phyloP scores from a whole-genome alignment of 495 filamentous ascomycete species.

The Astrothelium macrocarpum region DNA sequence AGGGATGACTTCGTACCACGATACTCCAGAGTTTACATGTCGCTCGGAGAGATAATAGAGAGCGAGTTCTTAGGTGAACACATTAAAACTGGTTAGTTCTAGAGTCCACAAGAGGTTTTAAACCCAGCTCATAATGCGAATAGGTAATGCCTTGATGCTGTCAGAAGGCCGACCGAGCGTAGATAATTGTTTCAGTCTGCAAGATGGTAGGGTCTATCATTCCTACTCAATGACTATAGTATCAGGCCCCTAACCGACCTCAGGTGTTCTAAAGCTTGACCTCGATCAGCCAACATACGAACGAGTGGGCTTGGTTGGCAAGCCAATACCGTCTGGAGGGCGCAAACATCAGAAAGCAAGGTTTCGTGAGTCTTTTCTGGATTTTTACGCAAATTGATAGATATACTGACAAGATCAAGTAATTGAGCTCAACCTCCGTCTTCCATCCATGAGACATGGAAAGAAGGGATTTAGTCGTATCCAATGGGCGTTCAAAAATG shows the following conservation, averaged over 20 bases:
- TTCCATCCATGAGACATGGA: constrained; percentile 75
- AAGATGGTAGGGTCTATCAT: constrained; percentile 44
- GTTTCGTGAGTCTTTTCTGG: constrained; percentile 40
- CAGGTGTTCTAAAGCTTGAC: constrained; percentile 66
- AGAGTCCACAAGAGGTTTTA: background rate
- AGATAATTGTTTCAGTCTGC: constrained; percentile 68
- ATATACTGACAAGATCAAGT: constrained; percentile 37
- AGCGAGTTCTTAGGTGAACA: constrained; percentile 77
- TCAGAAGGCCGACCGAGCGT: constrained; percentile 74
- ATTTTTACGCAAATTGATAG: background rate
- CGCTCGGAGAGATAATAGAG: constrained; percentile 58
- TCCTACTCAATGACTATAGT: constrained; percentile 7
- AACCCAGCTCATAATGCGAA: background rate
- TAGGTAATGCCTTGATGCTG: constrained; percentile 84
- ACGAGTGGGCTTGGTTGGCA: constrained; percentile 69
- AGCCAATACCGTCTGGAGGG: constrained; percentile 49
- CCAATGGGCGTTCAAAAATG: constrained; percentile 75
- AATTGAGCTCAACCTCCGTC: constrained; percentile 70
- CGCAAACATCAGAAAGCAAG: constrained; percentile 52
- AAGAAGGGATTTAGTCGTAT: constrained; percentile 87
- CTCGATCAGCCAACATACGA: constrained; percentile 81
- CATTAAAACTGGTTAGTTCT: constrained; percentile 58
- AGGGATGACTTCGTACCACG: constrained; percentile 34
- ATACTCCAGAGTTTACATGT: constrained; percentile 67
- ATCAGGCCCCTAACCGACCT: background rate